phyloP scores from a whole-genome alignment of 176 grass and related monocot genomes.

The Poa pratensis region DNA sequence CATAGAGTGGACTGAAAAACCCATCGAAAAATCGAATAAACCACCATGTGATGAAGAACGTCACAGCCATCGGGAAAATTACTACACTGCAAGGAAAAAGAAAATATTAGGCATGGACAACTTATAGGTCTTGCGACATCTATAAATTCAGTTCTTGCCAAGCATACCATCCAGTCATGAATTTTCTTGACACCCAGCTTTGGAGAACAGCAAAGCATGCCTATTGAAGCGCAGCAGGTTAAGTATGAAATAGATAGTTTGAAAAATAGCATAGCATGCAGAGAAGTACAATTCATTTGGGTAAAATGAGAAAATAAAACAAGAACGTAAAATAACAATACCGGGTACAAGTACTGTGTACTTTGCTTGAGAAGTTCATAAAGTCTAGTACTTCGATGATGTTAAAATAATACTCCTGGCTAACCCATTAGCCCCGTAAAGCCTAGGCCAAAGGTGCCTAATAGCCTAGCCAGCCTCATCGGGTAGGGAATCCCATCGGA shows the following conservation, averaged over 20 bases:
- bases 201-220: constrained; percentile 95
- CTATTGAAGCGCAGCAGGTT: constrained; percentile 49
- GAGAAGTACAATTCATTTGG: not conserved
- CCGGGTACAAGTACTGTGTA: not conserved
- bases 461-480: too few species aligned
- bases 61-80: constrained; percentile 94
- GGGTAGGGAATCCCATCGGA: too few species aligned
- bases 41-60: constrained; percentile 99
- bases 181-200: constrained; percentile 97
- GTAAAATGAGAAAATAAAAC: not conserved
- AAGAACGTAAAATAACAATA: not conserved
- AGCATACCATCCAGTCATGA: constrained; percentile 96
- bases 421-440: too few species aligned
- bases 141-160: constrained; percentile 29
- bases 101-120: constrained; percentile 22
- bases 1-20: constrained; percentile 99
- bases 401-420: not conserved
- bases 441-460: too few species aligned
- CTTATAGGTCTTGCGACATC: not conserved
- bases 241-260: not conserved
- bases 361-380: not conserved
- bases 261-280: not conserved
- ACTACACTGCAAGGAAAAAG: constrained; percentile 71
- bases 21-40: constrained; percentile 99
- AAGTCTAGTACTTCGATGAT: not conserved